Evolutionary conservation across 2,329 filamentous ascomycete genomes (phyloP).

Genomic region (Waltergamsia citrina): DNA sequence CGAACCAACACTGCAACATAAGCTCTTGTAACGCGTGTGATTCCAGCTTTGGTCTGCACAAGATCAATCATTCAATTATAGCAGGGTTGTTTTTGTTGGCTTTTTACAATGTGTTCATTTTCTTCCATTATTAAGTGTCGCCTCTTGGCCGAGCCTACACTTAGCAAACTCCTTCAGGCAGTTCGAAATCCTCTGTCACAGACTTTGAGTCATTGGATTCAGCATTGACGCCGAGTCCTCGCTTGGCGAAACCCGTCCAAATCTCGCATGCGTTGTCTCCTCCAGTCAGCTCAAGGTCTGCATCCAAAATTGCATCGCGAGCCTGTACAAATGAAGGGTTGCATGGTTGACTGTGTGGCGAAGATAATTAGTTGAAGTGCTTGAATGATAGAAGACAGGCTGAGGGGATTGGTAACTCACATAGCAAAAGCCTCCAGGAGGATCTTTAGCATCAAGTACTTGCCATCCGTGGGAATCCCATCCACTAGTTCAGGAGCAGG

Average conservation of each 20-base stretch:
- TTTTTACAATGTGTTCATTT: no score
- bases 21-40: no score
- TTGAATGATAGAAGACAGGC: no score
- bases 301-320: slow-evolving; percentile 38
- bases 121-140: no score
- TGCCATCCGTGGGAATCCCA: slow-evolving; percentile 35
- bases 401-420: no score
- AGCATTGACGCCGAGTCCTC: slow-evolving; percentile 31
- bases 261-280: slow-evolving; percentile 35
- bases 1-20: no score
- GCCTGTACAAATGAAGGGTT: slow-evolving; percentile 37
- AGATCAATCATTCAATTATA: no score
- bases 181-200: slow-evolving; percentile 3
- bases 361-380: no score
- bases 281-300: slow-evolving; percentile 34
- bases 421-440: slow-evolving; percentile 1
- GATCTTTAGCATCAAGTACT: slow-evolving; percentile 33
- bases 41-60: no score
- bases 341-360: slow-evolving; percentile 37
- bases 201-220: slow-evolving; percentile 8
- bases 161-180: slow-evolving; percentile 2
- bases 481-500: slow-evolving; percentile 23
- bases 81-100: no score
- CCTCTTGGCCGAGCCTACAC: no score
- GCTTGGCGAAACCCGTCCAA: slow-evolving; percentile 41